Evolutionary conservation across 2,329 filamentous ascomycete genomes (phyloP), one percentile per base, ranked within the genome.

Genomic region (Hypoxylon sp.): DNA sequence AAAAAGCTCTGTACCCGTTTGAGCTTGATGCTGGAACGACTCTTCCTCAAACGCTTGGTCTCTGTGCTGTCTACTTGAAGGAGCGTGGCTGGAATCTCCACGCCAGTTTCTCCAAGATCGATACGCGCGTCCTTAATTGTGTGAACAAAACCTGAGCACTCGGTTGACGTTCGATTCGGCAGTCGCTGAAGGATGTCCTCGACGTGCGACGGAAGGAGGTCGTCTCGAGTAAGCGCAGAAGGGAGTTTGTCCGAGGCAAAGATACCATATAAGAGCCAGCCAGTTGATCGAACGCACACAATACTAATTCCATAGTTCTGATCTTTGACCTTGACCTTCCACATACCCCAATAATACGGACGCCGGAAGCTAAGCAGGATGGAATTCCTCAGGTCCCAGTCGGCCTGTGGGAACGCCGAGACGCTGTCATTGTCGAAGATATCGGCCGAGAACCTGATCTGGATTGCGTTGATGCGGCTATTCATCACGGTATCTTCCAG

Each of bases 351-450:
- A 50, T 73, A 73, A 8, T 73, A 69, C 1, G 63, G 72, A 1
- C 73, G 72, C 15, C 69, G 71, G 31, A 72, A 73, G 19, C 68
- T 72, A n/a, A 75, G 67, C 2, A 75, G 68, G 39, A 75, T 67
- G 1, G 72, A 73, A 54, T 75, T 75, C 32, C 71, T 64, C 27
- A 72, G 31, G 52, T 75, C 73, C 73, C 73, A 75, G 35, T 75
- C 71, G 1, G 68, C 59, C 47, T 70, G 69, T 1, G 73, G 73
- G 21, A 66, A 65, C 1, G 68, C 68, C 13, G 59, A 63, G 32
- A 72, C 55, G 17, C 60, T 72, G 4, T 62, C 64, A 29, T 67
- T 62, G 21, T 74, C 72, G 39, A 75, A 74, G 7, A 70, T 59
- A 21, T 73, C 68, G 47, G 51, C 47, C 7, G 68, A 66, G 52